Conservation (phyloP, 257 asterid species). For the Nemophila menziesii region DNA sequence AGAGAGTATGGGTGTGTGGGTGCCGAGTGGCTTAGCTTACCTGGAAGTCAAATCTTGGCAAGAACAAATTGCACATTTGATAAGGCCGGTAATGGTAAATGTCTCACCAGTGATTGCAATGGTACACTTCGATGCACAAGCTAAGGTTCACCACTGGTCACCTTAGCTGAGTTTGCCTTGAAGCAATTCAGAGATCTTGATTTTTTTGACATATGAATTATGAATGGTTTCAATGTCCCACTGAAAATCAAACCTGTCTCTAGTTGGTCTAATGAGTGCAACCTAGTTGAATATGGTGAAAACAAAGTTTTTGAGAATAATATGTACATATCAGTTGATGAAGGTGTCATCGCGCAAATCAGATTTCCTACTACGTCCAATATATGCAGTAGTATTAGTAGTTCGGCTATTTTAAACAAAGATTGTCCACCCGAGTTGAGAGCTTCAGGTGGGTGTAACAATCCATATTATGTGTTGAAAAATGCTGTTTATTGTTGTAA, state of each 20-base stretch:
- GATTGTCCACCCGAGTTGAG: slow-evolving; percentile 32
- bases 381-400: slow-evolving; percentile 13
- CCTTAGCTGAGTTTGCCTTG: slow-evolving; percentile 46
- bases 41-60: slow-evolving; percentile 56
- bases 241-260: slow-evolving; percentile 28
- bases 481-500: slow-evolving; percentile 33
- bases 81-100: slow-evolving; percentile 32
- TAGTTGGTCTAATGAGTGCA: slow-evolving; percentile 13
- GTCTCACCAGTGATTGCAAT: slow-evolving; percentile 54
- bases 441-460: slow-evolving; percentile 35
- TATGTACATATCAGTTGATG: too few relatives aligned
- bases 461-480: slow-evolving; percentile 31
- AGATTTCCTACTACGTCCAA: neutral
- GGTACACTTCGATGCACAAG: slow-evolving; percentile 30
- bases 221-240: slow-evolving; percentile 57
- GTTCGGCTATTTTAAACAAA: slow-evolving; percentile 27
- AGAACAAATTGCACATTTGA: slow-evolving; percentile 52
- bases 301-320: too few relatives aligned
- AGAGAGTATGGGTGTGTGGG: too few relatives aligned
- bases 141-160: slow-evolving; percentile 40
- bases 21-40: too few relatives aligned
- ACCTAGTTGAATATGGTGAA: too few relatives aligned
- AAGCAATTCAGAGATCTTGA: slow-evolving; percentile 31
- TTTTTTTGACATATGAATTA: slow-evolving; percentile 36
- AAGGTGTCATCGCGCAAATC: too few relatives aligned